Evolutionary conservation across 257 asterid species (phyloP).

Genomic region (Knoxia roxburghii): DNA sequence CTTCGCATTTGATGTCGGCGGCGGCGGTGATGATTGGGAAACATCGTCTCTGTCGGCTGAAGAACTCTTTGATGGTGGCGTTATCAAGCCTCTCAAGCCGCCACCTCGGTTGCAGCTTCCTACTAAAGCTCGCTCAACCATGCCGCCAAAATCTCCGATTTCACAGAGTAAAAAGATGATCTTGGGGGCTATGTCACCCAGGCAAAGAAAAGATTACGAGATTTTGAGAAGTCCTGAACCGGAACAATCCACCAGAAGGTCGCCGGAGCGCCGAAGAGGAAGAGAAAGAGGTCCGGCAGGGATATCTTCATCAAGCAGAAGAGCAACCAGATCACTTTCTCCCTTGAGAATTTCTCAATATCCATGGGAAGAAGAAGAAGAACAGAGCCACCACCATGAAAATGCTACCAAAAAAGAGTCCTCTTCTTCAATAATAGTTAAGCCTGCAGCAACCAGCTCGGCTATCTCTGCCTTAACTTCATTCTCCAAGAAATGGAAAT

Average conservation of each 20-base stretch:
- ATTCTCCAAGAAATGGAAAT: constrained; percentile 31
- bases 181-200: constrained; percentile 28
- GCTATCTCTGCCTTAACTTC: constrained; percentile 10
- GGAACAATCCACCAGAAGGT: background rate
- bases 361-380: constrained; percentile 38
- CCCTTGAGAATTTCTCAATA: constrained; percentile 40
- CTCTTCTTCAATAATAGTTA: background rate
- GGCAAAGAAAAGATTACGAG: constrained; percentile 17
- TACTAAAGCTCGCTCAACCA: background rate
- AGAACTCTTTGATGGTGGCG: constrained; percentile 73
- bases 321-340: constrained; percentile 60
- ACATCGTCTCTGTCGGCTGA: constrained; percentile 52
- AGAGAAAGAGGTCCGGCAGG: constrained; percentile 27
- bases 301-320: constrained; percentile 36
- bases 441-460: background rate
- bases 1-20: constrained; percentile 51
- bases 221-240: constrained; percentile 8
- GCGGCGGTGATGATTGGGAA: constrained; percentile 32
- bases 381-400: constrained; percentile 3
- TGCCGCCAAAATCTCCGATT: too few species aligned
- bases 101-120: constrained; percentile 23
- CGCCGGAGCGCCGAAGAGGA: constrained; percentile 31
- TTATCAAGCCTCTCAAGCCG: constrained; percentile 49
- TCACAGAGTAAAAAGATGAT: constrained; percentile 18
- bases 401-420: background rate